Evolutionary conservation across 2,329 filamentous ascomycete species (phyloP).

Genomic region (Emergomyces pasteurianus): DNA sequence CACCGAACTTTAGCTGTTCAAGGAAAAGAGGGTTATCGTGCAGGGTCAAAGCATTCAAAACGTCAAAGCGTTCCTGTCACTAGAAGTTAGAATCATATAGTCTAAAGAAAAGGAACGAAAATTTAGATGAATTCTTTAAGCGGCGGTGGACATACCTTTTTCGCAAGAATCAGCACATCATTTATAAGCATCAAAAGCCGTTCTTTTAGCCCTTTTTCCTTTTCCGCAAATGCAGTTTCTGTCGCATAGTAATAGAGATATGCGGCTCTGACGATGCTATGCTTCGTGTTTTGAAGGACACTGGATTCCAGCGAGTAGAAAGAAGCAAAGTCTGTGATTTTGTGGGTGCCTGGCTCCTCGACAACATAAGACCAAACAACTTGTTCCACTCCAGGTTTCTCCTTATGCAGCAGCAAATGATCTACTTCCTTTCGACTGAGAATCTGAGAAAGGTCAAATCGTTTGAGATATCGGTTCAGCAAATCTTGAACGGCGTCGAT

Average conservation of each 20-base stretch:
- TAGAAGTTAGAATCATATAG: background rate
- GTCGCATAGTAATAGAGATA: slow-evolving; percentile 97
- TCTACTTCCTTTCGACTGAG: slow-evolving; percentile 70
- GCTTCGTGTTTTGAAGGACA: slow-evolving; percentile 69
- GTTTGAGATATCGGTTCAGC: slow-evolving; percentile 62
- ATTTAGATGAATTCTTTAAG: background rate
- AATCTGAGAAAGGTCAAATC: slow-evolving; percentile 73
- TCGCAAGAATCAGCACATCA: slow-evolving; percentile 79
- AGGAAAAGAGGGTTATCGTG: slow-evolving; percentile 93
- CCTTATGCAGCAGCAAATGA: slow-evolving; percentile 75
- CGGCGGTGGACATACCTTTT: slow-evolving; percentile 42
- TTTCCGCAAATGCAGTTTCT: slow-evolving; percentile 54
- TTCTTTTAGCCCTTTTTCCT: slow-evolving; percentile 53
- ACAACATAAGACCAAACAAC: slow-evolving; percentile 93
- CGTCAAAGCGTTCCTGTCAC: slow-evolving; percentile 63
- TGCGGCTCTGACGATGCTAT: slow-evolving; percentile 71
- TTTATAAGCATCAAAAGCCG: slow-evolving; percentile 69
- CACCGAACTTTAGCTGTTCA: slow-evolving; percentile 85
- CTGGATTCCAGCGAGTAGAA: slow-evolving; percentile 94
- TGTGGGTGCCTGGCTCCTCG: slow-evolving; percentile 56
- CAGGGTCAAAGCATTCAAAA: slow-evolving; percentile 89
- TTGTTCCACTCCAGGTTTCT: slow-evolving; percentile 53
- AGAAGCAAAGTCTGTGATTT: slow-evolving; percentile 92
- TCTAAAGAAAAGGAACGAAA: background rate
- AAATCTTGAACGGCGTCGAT: slow-evolving; percentile 62